Base-by-base conservation (phyloP, 2,329 filamentous ascomycete species). In the Penicillium sp. region DNA sequence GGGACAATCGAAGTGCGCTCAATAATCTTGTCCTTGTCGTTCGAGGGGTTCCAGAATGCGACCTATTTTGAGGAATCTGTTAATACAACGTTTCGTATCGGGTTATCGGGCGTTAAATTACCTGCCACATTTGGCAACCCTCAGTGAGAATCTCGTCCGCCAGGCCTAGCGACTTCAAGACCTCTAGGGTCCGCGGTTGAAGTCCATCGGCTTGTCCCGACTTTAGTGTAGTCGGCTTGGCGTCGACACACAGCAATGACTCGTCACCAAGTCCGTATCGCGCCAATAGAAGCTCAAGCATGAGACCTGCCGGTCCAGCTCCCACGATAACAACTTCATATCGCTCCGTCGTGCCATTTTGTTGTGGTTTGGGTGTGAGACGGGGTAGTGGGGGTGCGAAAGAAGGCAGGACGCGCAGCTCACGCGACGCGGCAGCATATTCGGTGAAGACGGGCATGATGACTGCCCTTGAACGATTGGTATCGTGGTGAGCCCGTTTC, bases 21-120 rank as follows among this genome's bases (percentile, higher is more conserved):
- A 64, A 91, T 90, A 35, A 87, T 85, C 43, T 69, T 68, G 1
- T 73, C 68, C 46, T 80, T 77, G 37, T 81, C 81, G 35, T 75
- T 73, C 1, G 80, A 79, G 0, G 87, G 87, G 63, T 91, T 88
- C 89, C 89, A 91, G 68, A 91, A 91, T 2, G 88, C 88, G 8
- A 75, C 73, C 52, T 67, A 46, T 40, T 7, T 11, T 42, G 22
- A 3, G 16, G 8, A 11, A 7, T 25, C 11, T 16, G 33, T 35
- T 49, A 48, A 38, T 33, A 11, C 19, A 4, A 4, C n/a, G 19
- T n/a, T 13, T 6, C 46, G 30, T 7, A 11, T 2, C 19, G 11
- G 14, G 38, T 19, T 37, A 2, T 57, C 2, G 10, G 30, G 25
- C 4, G 38, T 1, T 19, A 22, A 14, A 46, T 53, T 16, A 67